phyloP scores from a whole-genome alignment of 768 basidiomycete species.

The Boletellus ananiceps region DNA sequence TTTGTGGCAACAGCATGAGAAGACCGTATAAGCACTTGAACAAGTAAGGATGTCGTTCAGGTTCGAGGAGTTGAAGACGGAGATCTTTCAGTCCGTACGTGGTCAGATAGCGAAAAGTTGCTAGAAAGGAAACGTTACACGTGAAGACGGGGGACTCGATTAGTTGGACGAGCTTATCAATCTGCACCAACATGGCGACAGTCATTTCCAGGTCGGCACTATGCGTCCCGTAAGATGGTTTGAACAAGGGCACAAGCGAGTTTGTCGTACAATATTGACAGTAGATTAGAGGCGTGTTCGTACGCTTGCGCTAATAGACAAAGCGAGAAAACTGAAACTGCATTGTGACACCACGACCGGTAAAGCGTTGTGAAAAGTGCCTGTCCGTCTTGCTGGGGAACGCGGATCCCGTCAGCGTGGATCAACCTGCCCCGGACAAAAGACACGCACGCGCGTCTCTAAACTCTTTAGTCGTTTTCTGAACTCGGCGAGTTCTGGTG shows the following conservation, averaged over 20 bases:
- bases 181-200: conserved; percentile 88
- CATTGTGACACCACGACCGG: conserved; percentile 98
- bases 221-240: conserved; percentile 1
- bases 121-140: conserved; percentile 48
- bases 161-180: conserved; percentile 95
- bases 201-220: conserved; percentile 98
- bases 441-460: conserved; percentile 73
- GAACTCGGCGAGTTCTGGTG: conserved; percentile 93
- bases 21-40: conserved; percentile 98
- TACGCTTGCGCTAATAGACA: conserved; percentile 97
- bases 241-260: background rate
- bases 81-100: conserved; percentile 45
- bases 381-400: conserved; percentile 83
- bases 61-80: conserved; percentile 92
- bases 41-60: conserved; percentile 91
- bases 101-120: background rate
- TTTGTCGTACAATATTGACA: conserved; percentile 82
- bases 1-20: conserved; percentile 95
- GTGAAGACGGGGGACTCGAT: conserved; percentile 99
- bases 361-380: conserved; percentile 91
- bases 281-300: conserved; percentile 94
- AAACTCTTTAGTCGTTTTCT: conserved; percentile 87
- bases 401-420: background rate
- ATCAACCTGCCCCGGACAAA: background rate
- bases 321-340: conserved; percentile 92